These are phyloP conservation scores for Macrophomina tecta DNA, from an alignment of 2,329 filamentous ascomycete species.

Conservation along the genomic window DNA sequence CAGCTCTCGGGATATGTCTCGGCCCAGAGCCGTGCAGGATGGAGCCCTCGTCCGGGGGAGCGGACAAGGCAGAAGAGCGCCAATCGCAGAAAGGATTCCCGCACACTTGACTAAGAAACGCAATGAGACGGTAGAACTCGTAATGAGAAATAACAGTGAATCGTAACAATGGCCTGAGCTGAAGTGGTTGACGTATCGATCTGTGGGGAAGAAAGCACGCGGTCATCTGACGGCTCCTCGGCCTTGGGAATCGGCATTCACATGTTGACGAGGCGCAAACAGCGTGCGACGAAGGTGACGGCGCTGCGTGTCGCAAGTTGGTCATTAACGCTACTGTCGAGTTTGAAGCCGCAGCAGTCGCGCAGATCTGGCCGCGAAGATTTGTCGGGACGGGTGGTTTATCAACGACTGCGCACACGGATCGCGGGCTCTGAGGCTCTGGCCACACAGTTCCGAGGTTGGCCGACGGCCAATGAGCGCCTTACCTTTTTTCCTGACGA, in stretches of 20 bases:
- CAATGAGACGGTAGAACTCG: not conserved
- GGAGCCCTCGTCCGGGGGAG: not conserved
- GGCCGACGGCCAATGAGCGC: slow-evolving; percentile 28
- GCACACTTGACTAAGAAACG: not conserved
- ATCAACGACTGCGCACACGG: slow-evolving; percentile 26
- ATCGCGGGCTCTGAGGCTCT: slow-evolving; percentile 26
- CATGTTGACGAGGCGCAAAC: not conserved
- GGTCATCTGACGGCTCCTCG: slow-evolving; percentile 9
- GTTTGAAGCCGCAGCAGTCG: not conserved
- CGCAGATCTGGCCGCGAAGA: slow-evolving; percentile 1
- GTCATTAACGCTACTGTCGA: not conserved
- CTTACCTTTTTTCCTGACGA: slow-evolving; percentile 24
- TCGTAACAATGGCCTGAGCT: not conserved
- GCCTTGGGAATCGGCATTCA: slow-evolving; percentile 16
- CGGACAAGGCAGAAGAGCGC: not conserved
- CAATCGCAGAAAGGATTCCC: not conserved
- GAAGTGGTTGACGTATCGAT: not conserved
- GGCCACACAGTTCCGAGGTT: slow-evolving; percentile 23
- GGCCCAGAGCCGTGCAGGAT: not conserved
- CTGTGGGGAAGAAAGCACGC: slow-evolving; percentile 2
- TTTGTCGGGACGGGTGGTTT: slow-evolving; percentile 21
- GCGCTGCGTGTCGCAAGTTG: not conserved
- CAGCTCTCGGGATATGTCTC: slow-evolving; percentile 6
- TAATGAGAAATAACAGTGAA: not conserved
- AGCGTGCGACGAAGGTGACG: not conserved